These are phyloP conservation scores for Verticillium nubilum DNA, from an alignment of 2,329 filamentous ascomycete genomes.

Conservation along the genomic window DNA sequence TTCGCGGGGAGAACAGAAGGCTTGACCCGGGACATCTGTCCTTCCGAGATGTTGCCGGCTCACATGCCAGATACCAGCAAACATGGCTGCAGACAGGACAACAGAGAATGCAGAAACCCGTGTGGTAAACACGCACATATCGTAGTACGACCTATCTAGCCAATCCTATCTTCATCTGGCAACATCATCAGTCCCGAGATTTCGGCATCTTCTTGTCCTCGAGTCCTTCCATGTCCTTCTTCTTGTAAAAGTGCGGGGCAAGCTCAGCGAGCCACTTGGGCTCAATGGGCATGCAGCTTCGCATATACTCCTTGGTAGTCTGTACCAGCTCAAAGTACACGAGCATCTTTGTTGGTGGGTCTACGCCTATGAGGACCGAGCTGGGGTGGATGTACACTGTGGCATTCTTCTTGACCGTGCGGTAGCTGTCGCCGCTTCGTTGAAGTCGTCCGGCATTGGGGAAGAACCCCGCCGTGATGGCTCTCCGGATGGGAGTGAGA, in stretches of 20 bases:
- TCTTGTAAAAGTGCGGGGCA: conserved; percentile 92
- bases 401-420: conserved; percentile 85
- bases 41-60: not conserved
- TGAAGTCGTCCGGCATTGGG: conserved; percentile 83
- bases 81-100: not conserved
- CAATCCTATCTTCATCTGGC: not conserved
- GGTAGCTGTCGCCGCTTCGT: conserved; percentile 78
- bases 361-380: conserved; percentile 70
- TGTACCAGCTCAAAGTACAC: conserved; percentile 81
- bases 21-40: not conserved
- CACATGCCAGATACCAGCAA: not conserved
- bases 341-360: conserved; percentile 74
- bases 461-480: conserved; percentile 90
- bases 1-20: not conserved
- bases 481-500: conserved; percentile 74
- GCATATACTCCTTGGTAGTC: conserved; percentile 89
- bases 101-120: not conserved
- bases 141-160: not conserved
- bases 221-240: conserved; percentile 77
- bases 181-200: conserved; percentile 14
- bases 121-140: not conserved
- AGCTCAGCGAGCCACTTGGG: conserved; percentile 81
- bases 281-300: conserved; percentile 79
- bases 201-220: conserved; percentile 63
- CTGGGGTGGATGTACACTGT: conserved; percentile 90